phyloP scores from a whole-genome alignment of 352 stramenopile genomes.

The Globisporangium rhizosaccharum region DNA sequence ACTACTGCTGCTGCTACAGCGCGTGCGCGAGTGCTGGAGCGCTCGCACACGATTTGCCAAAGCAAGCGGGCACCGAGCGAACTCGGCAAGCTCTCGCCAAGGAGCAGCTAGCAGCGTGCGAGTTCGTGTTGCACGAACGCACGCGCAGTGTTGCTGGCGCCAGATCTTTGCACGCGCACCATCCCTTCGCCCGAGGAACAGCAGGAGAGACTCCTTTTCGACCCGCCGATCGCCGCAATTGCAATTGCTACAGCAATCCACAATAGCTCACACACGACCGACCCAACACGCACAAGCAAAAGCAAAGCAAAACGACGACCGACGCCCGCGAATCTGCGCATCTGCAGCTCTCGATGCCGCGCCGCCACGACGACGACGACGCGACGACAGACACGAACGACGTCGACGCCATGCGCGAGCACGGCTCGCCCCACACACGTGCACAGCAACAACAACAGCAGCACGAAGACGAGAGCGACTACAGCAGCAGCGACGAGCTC shows the following conservation, averaged over 20 bases:
- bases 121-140: neutral
- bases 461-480: neutral
- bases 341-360: neutral
- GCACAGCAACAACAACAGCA: neutral
- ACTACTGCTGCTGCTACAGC: too few species aligned
- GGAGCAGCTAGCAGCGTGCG: neutral
- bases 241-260: neutral
- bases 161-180: constrained; percentile 6
- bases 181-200: neutral
- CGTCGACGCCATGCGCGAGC: neutral
- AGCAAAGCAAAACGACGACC: neutral
- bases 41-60: too few species aligned
- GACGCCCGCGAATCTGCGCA: neutral
- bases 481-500: neutral
- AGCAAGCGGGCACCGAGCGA: neutral
- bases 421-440: too few species aligned
- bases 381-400: neutral
- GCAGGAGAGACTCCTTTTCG: neutral
- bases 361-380: neutral
- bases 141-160: neutral
- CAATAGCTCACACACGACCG: too few species aligned
- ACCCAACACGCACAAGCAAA: too few species aligned
- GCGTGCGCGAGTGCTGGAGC: too few species aligned
- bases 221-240: too few species aligned
- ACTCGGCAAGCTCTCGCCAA: neutral